Base-by-base conservation (phyloP, 2,329 filamentous ascomycete species). In the Epichloe bromicola region DNA sequence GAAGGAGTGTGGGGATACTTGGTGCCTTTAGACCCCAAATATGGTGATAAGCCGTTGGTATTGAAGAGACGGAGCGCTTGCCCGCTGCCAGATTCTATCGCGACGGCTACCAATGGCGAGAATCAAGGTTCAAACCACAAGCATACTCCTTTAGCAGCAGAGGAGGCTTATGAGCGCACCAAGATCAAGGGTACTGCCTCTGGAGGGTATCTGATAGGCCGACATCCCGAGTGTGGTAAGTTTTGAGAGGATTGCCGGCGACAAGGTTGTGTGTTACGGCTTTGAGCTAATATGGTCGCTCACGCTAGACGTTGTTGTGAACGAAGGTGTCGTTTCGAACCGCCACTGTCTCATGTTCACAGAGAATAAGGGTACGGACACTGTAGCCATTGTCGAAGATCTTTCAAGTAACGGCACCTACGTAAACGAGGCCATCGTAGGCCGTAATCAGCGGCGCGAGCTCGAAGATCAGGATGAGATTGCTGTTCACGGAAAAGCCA, bases 1-100 rank as follows among this genome's bases (percentile, higher is more conserved):
- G 86, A 95, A 64, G 88, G 88, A 8, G 88, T 97, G 1, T 98
- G 93, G 93, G 94, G 94, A 12, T 98, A 97, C 61, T 74, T 98
- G 5, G 80, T 95, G 50, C 88, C 91, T 2, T 71, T 95, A 23
- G 83, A 91, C 61, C 76, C 78, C 49, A 79, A 78, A 56, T 82
- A 84, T 50, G 83, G 67, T 41, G 81, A 67, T 70, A 85, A 65
- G 67, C 95, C 68, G 44, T 61, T 80, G 20, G 86, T 94, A 7
- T 67, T 98, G 65, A 85, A 79, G 67, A 88, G 81, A 61, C 78
- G 90, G 51, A 78, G 75, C 53, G 75, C 79, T 37, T 95, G 89
- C 63, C 80, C 84, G 0, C 65, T 79, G 14, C 73, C 83, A 10
- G 70, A 75, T 8, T 65, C 70, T 0, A 64, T 74, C 19, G 63